Evolutionary conservation across 2,329 filamentous ascomycete species (phyloP).

Genomic region (Cephalotrichum gorgonifer): DNA sequence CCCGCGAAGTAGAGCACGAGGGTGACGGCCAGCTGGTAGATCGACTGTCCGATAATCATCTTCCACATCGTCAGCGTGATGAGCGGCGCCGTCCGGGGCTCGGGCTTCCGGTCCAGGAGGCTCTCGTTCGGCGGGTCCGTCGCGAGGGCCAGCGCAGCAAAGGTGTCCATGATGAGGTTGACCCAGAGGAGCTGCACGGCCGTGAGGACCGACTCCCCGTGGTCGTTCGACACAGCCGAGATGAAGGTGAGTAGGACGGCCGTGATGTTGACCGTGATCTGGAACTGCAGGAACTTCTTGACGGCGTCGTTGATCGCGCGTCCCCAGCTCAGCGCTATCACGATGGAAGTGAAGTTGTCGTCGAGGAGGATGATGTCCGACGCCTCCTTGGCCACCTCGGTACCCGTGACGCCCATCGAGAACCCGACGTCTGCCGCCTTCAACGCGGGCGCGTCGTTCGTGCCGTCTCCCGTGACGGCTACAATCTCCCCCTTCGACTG

Average conservation of each 20-base stretch:
- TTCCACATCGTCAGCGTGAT: slow-evolving; percentile 78
- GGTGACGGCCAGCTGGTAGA: slow-evolving; percentile 63
- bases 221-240: slow-evolving; percentile 45
- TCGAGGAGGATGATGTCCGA: slow-evolving; percentile 59
- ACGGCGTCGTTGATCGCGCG: slow-evolving; percentile 59
- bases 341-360: slow-evolving; percentile 56
- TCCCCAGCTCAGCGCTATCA: slow-evolving; percentile 60
- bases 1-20: slow-evolving; percentile 60
- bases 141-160: slow-evolving; percentile 54
- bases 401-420: slow-evolving; percentile 58
- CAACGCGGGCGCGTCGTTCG: slow-evolving; percentile 55
- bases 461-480: slow-evolving; percentile 56
- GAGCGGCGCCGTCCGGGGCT: slow-evolving; percentile 61
- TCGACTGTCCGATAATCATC: slow-evolving; percentile 75
- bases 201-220: slow-evolving; percentile 49
- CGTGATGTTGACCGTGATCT: slow-evolving; percentile 62
- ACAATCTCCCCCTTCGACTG: slow-evolving; percentile 46
- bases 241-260: slow-evolving; percentile 56
- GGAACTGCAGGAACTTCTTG: slow-evolving; percentile 59
- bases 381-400: slow-evolving; percentile 58
- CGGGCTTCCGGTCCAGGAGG: slow-evolving; percentile 56
- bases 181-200: slow-evolving; percentile 61
- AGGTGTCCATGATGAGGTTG: slow-evolving; percentile 61
- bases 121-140: slow-evolving; percentile 50
- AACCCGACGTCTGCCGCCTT: slow-evolving; percentile 59